Evolutionary conservation across 2,329 filamentous ascomycete genomes (phyloP).

Genomic region (Aspergillus sp.): DNA sequence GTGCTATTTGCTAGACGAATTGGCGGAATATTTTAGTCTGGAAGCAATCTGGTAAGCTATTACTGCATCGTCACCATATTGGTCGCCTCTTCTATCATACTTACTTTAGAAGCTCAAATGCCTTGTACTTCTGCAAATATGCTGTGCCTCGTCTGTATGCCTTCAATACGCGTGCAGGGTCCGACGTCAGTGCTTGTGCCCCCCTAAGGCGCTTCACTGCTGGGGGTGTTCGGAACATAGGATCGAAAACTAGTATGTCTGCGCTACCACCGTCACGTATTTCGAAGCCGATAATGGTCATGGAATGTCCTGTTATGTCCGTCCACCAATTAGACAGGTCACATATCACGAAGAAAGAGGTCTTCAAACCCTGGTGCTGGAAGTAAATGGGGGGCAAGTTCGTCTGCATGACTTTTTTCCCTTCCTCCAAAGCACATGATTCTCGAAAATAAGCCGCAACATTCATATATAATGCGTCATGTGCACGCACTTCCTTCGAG

Average conservation of each 20-base stretch:
- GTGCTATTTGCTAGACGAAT: background rate
- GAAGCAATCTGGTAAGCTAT: constrained; percentile 8
- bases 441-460: constrained; percentile 74
- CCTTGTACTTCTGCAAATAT: constrained; percentile 69
- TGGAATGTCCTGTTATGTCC: constrained; percentile 71
- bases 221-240: constrained; percentile 71
- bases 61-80: background rate
- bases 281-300: constrained; percentile 87
- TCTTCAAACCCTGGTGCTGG: constrained; percentile 68
- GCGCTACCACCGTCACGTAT: constrained; percentile 62
- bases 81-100: constrained; percentile 7
- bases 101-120: constrained; percentile 78
- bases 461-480: constrained; percentile 62
- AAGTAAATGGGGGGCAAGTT: constrained; percentile 82
- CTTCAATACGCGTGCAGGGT: constrained; percentile 61
- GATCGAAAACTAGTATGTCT: constrained; percentile 84
- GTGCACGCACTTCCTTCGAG: constrained; percentile 50
- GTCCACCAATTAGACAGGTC: background rate
- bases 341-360: background rate
- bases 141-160: constrained; percentile 70
- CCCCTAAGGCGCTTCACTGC: constrained; percentile 63
- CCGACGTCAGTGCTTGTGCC: constrained; percentile 41
- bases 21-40: constrained; percentile 9
- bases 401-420: constrained; percentile 69
- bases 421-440: constrained; percentile 49